Evolutionary conservation across 140 eudicot species (phyloP).

Genomic region (Anethum foeniculum): DNA sequence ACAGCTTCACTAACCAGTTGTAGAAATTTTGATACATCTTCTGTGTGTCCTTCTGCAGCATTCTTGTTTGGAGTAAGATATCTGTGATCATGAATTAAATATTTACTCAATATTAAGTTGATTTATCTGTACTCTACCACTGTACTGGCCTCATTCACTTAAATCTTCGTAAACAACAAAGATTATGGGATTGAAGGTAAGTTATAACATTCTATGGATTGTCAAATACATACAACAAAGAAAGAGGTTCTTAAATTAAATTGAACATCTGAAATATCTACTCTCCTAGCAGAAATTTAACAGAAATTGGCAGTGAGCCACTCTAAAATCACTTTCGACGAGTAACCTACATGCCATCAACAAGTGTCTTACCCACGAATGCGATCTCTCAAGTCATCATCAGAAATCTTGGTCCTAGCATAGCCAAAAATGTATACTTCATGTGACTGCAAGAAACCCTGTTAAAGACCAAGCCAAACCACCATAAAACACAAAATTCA

Average conservation of each 20-base stretch:
- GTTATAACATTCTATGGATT: neutral
- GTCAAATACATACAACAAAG: too few relatives aligned
- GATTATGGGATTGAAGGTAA: neutral
- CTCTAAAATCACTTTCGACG: neutral
- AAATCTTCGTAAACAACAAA: neutral
- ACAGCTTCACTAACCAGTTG: constrained; percentile 47
- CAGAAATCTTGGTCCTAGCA: constrained; percentile 77
- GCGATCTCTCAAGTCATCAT: constrained; percentile 66
- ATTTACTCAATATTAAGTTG: neutral
- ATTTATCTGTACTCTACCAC: neutral
- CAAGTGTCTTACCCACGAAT: constrained; percentile 66
- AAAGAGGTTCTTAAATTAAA: too few relatives aligned
- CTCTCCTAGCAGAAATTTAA: neutral
- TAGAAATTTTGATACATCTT: constrained; percentile 59
- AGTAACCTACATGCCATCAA: neutral
- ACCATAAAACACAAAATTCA: neutral
- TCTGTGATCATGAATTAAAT: constrained; percentile 29
- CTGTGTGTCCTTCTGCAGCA: constrained; percentile 34
- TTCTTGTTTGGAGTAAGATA: constrained; percentile 61
- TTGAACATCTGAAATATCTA: too few relatives aligned
- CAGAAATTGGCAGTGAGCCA: neutral
- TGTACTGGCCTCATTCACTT: neutral
- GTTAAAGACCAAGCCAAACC: neutral
- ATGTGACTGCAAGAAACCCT: constrained; percentile 64
- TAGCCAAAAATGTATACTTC: constrained; percentile 94